phyloP scores from a whole-genome alignment of 208 protist species.

The Leptomonas pyrrhocoris region DNA sequence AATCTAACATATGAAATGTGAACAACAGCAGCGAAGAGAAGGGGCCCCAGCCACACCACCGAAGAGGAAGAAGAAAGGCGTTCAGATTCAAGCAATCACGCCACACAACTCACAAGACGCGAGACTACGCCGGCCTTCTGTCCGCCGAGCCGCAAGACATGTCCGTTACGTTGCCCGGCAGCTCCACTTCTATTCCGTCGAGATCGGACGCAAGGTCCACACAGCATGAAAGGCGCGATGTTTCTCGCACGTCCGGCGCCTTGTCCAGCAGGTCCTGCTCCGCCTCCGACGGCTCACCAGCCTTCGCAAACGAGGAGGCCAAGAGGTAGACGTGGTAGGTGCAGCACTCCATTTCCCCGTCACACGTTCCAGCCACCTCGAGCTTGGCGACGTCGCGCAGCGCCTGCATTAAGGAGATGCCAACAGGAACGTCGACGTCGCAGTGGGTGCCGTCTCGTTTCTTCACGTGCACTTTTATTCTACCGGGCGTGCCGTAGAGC shows the following conservation, averaged over 20 bases:
- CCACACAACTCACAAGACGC: too few species aligned
- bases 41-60: too few species aligned
- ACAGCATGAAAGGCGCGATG: constrained; percentile 57
- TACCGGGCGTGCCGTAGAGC: constrained; percentile 32
- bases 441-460: constrained; percentile 33
- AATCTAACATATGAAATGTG: too few species aligned
- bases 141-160: background rate
- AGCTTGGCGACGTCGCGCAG: constrained; percentile 76
- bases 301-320: constrained; percentile 69
- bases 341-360: constrained; percentile 91
- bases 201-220: constrained; percentile 44
- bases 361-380: constrained; percentile 82
- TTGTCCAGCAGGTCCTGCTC: constrained; percentile 67
- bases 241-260: constrained; percentile 33
- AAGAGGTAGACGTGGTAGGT: constrained; percentile 95
- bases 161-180: constrained; percentile 13
- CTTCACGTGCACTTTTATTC: constrained; percentile 45
- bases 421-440: constrained; percentile 34
- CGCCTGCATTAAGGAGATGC: constrained; percentile 86
- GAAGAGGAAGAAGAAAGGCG: too few species aligned
- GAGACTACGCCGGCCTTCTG: too few species aligned
- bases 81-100: too few species aligned
- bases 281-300: constrained; percentile 50
- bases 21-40: too few species aligned
- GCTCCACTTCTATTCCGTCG: constrained; percentile 30